Evolutionary conservation across 2,329 filamentous ascomycete species (phyloP), one percentile per base, ranked within the genome.

Genomic region (Diaporthe eres): DNA sequence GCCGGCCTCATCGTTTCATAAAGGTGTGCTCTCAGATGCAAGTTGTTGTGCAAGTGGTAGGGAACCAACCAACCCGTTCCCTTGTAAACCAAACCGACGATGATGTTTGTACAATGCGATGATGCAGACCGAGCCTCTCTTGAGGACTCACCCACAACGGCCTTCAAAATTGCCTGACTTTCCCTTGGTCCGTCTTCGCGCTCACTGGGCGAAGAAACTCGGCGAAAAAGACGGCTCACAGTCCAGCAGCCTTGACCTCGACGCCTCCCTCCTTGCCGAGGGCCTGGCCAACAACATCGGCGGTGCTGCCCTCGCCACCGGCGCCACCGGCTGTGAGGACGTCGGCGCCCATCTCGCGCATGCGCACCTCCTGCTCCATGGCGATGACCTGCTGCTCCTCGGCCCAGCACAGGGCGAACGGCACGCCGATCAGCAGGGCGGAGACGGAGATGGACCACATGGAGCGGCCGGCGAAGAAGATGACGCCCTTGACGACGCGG

Each of bases 301-400:
- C 88, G 7, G 89, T 90, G 77, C 82, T 85, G 75, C 80, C 81
- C 15, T 82, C 81, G 28, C 75, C 80, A 6, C 82, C 80, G 47
- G 86, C 88, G 17, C 75, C 79, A 49, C 87, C 88, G 17, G 86
- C 88, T 17, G 89, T 90, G 77, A 92, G 81, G 51, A 92, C 83
- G 83, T 98, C 95, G 83, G 94, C 93, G 78, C 95, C 95, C 82
- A 94, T 92, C 90, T 98, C 95, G 85, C 97, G 94, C 95, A 98
- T 97, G 85, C 94, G 93, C 91, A 96, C 95, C 88, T 98, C 96
- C 85, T 95, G 92, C 92, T 99, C 97, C 95, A 98, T 97, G 88
- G 98, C 96, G 79, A 96, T 90, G 84, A 98, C 92, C 88, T 98
- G 95, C 90, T 98, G 95, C 89, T 99, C 97, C 89, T 99, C 97